Percentiles rank a stretch among this genome's conserved stretches.
Conservation (phyloP, 805 yeast species). For the Kluyveromyces aestuarii region DNA sequence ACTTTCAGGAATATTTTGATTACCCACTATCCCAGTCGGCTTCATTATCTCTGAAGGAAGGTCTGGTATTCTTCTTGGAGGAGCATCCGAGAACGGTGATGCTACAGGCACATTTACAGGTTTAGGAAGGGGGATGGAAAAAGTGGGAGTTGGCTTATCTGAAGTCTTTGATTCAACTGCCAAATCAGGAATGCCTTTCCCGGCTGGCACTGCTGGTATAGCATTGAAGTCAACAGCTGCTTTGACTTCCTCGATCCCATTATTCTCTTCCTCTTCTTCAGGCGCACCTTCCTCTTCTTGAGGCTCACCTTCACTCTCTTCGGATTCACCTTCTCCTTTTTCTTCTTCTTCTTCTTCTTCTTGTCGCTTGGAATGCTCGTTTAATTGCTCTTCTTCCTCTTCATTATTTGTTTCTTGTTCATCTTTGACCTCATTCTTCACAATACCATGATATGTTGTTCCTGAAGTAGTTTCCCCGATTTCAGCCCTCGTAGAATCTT, state of each 20-base stretch:
- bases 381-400: constrained; percentile 1
- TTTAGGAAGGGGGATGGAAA: constrained; percentile 3
- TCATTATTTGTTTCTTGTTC: neutral
- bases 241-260: too few relatives aligned
- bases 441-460: neutral
- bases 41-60: neutral
- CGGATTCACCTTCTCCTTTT: too few relatives aligned
- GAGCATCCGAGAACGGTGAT: neutral
- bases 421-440: neutral
- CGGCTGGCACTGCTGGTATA: neutral
- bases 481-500: constrained; percentile 1
- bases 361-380: too few relatives aligned
- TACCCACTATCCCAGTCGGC: neutral
- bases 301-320: too few relatives aligned
- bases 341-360: too few relatives aligned
- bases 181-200: neutral
- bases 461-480: neutral
- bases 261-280: too few relatives aligned
- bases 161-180: neutral
- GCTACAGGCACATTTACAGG: neutral
- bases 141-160: neutral
- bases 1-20: neutral
- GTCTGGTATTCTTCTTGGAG: neutral
- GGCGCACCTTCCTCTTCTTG: neutral
- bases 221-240: neutral